Percentiles rank a stretch among this genome's conserved stretches.
Evolutionary conservation across 2,329 filamentous ascomycete genomes (phyloP).

Genomic region (Sphaceloma murrayae): DNA sequence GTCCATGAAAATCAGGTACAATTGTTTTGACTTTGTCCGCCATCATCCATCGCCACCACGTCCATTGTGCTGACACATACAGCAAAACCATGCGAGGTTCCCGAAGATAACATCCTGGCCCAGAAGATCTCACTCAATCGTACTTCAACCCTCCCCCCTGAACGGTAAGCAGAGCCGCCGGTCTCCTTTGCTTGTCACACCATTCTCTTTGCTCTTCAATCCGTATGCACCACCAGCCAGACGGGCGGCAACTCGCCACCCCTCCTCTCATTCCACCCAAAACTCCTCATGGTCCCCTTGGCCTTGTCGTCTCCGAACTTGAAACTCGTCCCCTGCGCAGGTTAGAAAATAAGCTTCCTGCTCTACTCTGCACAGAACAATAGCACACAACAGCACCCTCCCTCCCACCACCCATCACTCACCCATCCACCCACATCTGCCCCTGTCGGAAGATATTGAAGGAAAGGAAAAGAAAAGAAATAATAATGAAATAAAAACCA

Average conservation of each 20-base stretch:
- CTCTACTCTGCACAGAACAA: background rate
- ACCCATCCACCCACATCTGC: background rate
- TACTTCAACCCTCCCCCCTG: background rate
- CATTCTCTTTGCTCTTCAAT: constrained; percentile 14
- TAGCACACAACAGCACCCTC: background rate
- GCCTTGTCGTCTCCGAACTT: constrained; percentile 25
- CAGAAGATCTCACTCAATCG: too few species aligned
- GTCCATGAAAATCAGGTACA: too few species aligned
- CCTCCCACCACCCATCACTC: constrained; percentile 1
- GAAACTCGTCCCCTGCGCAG: constrained; percentile 27
- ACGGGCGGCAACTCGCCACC: constrained; percentile 27
- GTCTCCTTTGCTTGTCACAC: too few species aligned
- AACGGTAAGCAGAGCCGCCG: background rate
- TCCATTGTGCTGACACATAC: too few species aligned
- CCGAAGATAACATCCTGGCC: too few species aligned
- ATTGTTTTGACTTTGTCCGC: too few species aligned
- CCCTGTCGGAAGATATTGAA: background rate
- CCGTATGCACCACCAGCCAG: constrained; percentile 29
- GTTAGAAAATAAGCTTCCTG: too few species aligned
- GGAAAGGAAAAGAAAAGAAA: background rate
- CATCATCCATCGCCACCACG: too few species aligned
- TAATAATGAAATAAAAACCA: constrained; percentile 9
- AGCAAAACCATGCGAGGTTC: too few species aligned
- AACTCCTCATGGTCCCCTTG: constrained; percentile 22
- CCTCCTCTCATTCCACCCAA: constrained; percentile 28